A percentile compares a stretch with the other conserved stretches of the same genome.
Evolutionary conservation across 352 stramenopile species (phyloP).

Genomic region (Lagenidium giganteum): DNA sequence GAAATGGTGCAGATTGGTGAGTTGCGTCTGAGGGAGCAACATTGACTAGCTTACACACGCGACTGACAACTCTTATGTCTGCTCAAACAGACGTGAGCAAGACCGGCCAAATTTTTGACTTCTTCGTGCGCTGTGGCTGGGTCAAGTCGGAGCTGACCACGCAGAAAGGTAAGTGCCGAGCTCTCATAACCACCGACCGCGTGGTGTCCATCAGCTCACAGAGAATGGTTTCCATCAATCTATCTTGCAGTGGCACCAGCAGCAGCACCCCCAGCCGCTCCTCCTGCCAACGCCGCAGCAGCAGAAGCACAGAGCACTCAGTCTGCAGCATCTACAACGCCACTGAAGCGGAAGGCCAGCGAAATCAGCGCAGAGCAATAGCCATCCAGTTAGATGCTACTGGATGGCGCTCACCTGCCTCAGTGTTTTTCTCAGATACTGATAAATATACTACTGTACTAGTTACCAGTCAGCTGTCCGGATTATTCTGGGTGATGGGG

Average conservation of each 20-base stretch:
- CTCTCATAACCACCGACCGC: no score
- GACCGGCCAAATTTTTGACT: slow-evolving; percentile 85
- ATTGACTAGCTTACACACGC: no score
- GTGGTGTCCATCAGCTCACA: no score
- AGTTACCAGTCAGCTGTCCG: no score
- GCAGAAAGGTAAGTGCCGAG: slow-evolving; percentile 50
- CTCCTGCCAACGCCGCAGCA: neutral
- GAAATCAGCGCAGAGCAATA: slow-evolving; percentile 26
- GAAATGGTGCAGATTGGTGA: slow-evolving; percentile 90
- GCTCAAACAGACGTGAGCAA: slow-evolving; percentile 83
- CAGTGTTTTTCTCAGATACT: no score
- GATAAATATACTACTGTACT: no score
- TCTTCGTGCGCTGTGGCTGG: slow-evolving; percentile 88
- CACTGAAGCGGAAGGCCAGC: slow-evolving; percentile 44
- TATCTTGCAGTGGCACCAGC: no score
- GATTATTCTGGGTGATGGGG: neutral
- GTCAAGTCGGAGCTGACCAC: slow-evolving; percentile 57
- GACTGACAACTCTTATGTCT: slow-evolving; percentile 27
- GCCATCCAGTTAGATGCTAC: slow-evolving; percentile 5
- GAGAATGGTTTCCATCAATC: no score
- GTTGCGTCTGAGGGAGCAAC: slow-evolving; percentile 31
- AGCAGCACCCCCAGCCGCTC: no score
- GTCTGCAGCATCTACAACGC: slow-evolving; percentile 21
- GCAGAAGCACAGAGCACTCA: no score
- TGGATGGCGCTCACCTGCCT: no score